phyloP scores from a whole-genome alignment of 495 filamentous ascomycete genomes.

The Corynascus novoguineensis region DNA sequence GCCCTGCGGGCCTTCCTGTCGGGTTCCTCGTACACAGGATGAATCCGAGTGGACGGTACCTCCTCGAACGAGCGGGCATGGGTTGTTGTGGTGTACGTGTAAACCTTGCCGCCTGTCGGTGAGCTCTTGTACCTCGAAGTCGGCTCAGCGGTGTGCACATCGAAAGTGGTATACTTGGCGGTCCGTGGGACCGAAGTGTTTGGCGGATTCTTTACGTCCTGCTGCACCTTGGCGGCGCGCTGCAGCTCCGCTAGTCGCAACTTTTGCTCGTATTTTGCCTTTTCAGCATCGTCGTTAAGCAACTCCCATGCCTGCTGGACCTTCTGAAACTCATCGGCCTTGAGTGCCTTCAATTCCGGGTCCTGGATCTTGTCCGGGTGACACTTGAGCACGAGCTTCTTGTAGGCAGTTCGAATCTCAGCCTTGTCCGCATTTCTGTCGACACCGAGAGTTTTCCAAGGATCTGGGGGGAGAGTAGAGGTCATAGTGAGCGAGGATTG shows the following conservation, averaged over 20 bases:
- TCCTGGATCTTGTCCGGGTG: slow-evolving; percentile 91
- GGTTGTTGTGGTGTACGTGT: slow-evolving; percentile 27
- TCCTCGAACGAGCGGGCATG: slow-evolving; percentile 43
- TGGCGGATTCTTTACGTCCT: slow-evolving; percentile 31
- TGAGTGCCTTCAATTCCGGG: slow-evolving; percentile 59
- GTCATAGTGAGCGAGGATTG: slow-evolving; percentile 50
- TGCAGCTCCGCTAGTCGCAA: slow-evolving; percentile 53
- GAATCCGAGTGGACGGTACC: slow-evolving; percentile 23
- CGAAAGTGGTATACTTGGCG: slow-evolving; percentile 19
- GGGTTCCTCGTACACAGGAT: slow-evolving; percentile 28
- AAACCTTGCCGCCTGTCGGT: slow-evolving; percentile 32
- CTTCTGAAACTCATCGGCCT: slow-evolving; percentile 82
- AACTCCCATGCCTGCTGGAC: slow-evolving; percentile 93
- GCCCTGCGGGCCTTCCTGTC: slow-evolving; percentile 36
- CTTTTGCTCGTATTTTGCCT: slow-evolving; percentile 72
- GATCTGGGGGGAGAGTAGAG: slow-evolving; percentile 63
- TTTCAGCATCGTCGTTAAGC: slow-evolving; percentile 68
- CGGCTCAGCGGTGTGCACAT: slow-evolving; percentile 34
- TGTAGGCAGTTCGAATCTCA: slow-evolving; percentile 75
- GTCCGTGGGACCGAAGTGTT: slow-evolving; percentile 35
- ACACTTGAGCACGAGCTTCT: slow-evolving; percentile 86
- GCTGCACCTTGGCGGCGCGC: slow-evolving; percentile 17
- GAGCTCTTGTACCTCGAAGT: slow-evolving; percentile 29
- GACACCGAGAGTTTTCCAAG: slow-evolving; percentile 77
- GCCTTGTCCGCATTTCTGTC: slow-evolving; percentile 64